These are phyloP conservation scores for Verticillium nubilum DNA, from an alignment of 2,329 filamentous ascomycete species.

Conservation along the genomic window DNA sequence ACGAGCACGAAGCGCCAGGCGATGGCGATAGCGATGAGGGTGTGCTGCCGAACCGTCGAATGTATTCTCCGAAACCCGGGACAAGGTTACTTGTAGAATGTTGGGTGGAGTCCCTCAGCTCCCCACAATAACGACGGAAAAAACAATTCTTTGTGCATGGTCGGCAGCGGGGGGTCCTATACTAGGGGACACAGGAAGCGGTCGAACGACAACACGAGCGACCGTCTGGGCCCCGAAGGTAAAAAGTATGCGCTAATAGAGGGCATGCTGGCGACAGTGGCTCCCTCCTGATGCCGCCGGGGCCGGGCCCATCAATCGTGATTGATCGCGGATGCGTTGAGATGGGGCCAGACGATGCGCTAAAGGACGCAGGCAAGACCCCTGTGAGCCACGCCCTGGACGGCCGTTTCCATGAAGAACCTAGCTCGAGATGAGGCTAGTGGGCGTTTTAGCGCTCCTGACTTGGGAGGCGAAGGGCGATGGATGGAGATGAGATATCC, in stretches of 20 bases:
- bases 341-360: slow-evolving; percentile 9
- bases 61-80: neutral
- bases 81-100: neutral
- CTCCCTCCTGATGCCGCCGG: neutral
- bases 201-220: neutral
- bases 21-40: neutral
- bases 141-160: neutral
- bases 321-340: slow-evolving; percentile 11
- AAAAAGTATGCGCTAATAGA: neutral
- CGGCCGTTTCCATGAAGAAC: slow-evolving; percentile 3
- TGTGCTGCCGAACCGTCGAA: neutral
- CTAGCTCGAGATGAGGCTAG: slow-evolving; percentile 7
- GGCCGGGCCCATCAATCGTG: neutral
- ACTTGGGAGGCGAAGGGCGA: neutral
- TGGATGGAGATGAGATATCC: neutral
- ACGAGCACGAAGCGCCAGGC: neutral
- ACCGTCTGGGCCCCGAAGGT: neutral
- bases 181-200: neutral
- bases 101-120: neutral
- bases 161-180: neutral
- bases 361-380: slow-evolving; percentile 9
- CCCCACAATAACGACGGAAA: neutral
- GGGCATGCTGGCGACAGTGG: neutral
- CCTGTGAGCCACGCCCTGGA: slow-evolving; percentile 3
- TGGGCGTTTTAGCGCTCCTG: neutral